phyloP scores from a whole-genome alignment of 1,284 basidiomycete species.

The Cutaneotrichosporon arboriforme region DNA sequence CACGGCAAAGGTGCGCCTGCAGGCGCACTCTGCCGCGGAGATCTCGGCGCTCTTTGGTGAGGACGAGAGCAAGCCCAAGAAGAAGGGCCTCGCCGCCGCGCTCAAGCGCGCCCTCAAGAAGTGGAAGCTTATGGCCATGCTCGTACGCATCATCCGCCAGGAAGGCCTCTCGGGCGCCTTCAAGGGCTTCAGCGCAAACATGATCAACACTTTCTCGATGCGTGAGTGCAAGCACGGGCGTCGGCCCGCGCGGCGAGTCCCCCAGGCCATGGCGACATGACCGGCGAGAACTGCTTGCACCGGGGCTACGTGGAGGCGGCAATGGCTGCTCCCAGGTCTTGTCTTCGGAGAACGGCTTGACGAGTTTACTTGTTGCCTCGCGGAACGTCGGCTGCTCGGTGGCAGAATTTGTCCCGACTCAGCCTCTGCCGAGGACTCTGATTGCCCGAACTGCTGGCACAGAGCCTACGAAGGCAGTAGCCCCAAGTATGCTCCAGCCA shows the following conservation, averaged over 20 bases:
- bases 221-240: no score
- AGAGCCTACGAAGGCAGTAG: no score
- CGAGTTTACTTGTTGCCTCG: no score
- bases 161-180: slow-evolving; percentile 81
- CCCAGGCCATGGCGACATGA: no score
- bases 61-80: slow-evolving; percentile 15
- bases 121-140: slow-evolving; percentile 56
- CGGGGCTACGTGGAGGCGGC: no score
- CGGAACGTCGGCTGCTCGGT: no score
- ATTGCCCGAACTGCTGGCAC: no score
- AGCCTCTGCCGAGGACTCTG: no score
- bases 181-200: slow-evolving; percentile 91
- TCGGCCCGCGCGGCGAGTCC: no score
- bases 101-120: slow-evolving; percentile 27
- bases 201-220: slow-evolving; percentile 96
- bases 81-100: slow-evolving; percentile 33
- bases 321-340: neutral
- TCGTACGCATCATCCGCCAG: slow-evolving; percentile 65
- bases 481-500: no score
- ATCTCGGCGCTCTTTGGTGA: slow-evolving; percentile 12
- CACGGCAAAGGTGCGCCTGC: slow-evolving; percentile 92
- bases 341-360: neutral
- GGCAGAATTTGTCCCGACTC: no score
- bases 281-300: no score
- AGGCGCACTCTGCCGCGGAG: slow-evolving; percentile 53